A percentile compares a stretch with the other conserved stretches of the same genome.
Conservation (phyloP, 495 filamentous ascomycete genomes). For the Penicillium maclennaniae region DNA sequence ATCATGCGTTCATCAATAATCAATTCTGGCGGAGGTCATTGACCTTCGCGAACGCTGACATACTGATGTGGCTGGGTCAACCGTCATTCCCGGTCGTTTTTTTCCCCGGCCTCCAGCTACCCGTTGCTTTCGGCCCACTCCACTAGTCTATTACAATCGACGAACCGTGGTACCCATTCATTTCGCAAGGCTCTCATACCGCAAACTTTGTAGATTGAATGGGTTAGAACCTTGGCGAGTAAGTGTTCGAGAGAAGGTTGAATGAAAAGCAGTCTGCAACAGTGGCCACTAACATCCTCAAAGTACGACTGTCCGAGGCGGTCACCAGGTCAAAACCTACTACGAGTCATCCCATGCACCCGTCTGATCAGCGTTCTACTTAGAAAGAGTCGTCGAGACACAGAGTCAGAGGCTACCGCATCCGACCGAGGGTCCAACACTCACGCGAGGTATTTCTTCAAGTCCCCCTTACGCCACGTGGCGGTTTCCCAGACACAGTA, state of each 20-base stretch:
- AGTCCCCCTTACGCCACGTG: neutral
- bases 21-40: neutral
- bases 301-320: slow-evolving; percentile 1
- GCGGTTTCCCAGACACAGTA: neutral
- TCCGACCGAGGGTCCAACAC: neutral
- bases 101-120: slow-evolving; percentile 1
- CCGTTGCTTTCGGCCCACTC: slow-evolving; percentile 5
- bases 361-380: neutral
- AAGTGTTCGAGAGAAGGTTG: neutral
- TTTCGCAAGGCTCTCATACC: neutral
- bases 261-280: no score
- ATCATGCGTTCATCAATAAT: slow-evolving; percentile 2
- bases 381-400: neutral
- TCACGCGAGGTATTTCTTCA: neutral
- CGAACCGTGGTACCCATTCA: neutral
- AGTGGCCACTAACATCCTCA: neutral
- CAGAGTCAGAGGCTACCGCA: slow-evolving; percentile 1
- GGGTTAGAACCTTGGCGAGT: neutral
- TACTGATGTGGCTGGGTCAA: no score
- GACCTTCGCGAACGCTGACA: neutral
- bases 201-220: neutral
- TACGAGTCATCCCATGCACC: neutral
- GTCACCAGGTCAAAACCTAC: neutral
- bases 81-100: neutral
- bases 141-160: neutral